Percentiles rank a stretch among this genome's conserved stretches.
Evolutionary conservation across 2,329 filamentous ascomycete genomes (phyloP).

Genomic region (Penicillium carneum): DNA sequence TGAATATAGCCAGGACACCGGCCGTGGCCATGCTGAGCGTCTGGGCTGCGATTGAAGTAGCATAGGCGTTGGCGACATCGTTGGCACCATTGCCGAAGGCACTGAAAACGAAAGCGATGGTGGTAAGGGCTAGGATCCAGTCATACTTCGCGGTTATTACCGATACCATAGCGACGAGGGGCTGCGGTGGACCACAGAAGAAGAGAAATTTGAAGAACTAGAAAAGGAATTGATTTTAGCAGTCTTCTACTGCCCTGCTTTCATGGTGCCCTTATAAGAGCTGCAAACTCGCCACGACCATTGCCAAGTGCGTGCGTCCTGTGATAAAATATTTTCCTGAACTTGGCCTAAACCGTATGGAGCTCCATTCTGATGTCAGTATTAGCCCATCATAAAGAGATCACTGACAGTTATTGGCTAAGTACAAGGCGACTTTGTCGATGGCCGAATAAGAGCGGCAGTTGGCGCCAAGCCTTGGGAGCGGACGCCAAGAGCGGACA

Average conservation of each 20-base stretch:
- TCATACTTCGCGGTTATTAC: constrained; percentile 39
- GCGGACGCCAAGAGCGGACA: constrained; percentile 25
- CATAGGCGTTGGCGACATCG: constrained; percentile 65
- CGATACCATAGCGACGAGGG: constrained; percentile 31
- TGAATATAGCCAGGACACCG: constrained; percentile 58
- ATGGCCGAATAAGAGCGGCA: background rate
- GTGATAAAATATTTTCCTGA: constrained; percentile 4
- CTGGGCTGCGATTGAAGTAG: constrained; percentile 60
- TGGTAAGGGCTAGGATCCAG: constrained; percentile 42
- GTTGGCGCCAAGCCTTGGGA: constrained; percentile 16
- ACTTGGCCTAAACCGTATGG: constrained; percentile 1
- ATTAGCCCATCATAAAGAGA: constrained; percentile 8
- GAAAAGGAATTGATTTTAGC: background rate
- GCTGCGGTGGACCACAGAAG: background rate
- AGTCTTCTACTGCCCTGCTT: background rate
- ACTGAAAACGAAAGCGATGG: constrained; percentile 41
- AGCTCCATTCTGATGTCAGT: background rate
- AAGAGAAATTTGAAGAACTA: background rate
- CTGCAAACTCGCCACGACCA: background rate
- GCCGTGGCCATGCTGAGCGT: constrained; percentile 62
- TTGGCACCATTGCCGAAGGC: constrained; percentile 42
- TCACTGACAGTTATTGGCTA: constrained; percentile 14
- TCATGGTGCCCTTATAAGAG: constrained; percentile 13
- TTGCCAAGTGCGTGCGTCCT: constrained; percentile 21
- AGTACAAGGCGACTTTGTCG: background rate